A percentile compares a stretch with the other conserved stretches of the same genome.
These are phyloP conservation scores for Dactylellina parvicollis DNA, from an alignment of 2,329 filamentous ascomycete species.

Conservation along the genomic window DNA sequence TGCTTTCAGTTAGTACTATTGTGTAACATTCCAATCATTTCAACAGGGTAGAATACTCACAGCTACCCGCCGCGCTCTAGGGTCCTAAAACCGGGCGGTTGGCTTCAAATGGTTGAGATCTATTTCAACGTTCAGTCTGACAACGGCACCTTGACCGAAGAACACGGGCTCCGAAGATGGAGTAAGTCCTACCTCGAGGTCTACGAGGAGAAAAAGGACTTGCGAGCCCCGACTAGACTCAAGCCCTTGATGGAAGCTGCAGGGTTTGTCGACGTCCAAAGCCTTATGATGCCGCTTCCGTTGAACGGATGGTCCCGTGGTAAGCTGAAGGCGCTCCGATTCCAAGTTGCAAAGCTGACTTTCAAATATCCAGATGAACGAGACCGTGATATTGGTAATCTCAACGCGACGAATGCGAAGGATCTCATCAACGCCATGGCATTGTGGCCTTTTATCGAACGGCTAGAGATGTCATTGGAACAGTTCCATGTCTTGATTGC, in stretches of 20 bases:
- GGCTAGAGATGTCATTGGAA: conserved; percentile 61
- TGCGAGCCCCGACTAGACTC: conserved; percentile 71
- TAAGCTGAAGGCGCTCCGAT: conserved; percentile 61
- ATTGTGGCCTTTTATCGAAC: conserved; percentile 63
- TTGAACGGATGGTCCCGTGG: conserved; percentile 76
- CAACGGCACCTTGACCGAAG: conserved; percentile 77
- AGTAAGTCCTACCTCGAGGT: conserved; percentile 72
- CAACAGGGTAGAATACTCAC: conserved; percentile 30
- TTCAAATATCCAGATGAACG: conserved; percentile 60
- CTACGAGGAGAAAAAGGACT: conserved; percentile 73
- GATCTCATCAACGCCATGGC: conserved; percentile 62
- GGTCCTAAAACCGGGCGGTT: conserved; percentile 78
- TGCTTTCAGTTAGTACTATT: conserved; percentile 65
- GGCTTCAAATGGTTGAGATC: conserved; percentile 88
- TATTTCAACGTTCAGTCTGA: conserved; percentile 87
- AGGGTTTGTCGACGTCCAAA: conserved; percentile 75
- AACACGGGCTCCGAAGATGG: conserved; percentile 73
- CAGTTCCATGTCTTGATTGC: conserved; percentile 60
- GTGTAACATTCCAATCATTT: neutral
- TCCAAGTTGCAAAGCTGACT: conserved; percentile 54
- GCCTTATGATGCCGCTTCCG: conserved; percentile 72
- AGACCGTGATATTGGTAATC: conserved; percentile 62
- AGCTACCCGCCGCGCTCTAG: conserved; percentile 60
- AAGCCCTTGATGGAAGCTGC: conserved; percentile 69
- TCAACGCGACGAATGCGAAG: conserved; percentile 59